phyloP scores from a whole-genome alignment of 1,284 basidiomycete genomes.

The Ustilago crameri region DNA sequence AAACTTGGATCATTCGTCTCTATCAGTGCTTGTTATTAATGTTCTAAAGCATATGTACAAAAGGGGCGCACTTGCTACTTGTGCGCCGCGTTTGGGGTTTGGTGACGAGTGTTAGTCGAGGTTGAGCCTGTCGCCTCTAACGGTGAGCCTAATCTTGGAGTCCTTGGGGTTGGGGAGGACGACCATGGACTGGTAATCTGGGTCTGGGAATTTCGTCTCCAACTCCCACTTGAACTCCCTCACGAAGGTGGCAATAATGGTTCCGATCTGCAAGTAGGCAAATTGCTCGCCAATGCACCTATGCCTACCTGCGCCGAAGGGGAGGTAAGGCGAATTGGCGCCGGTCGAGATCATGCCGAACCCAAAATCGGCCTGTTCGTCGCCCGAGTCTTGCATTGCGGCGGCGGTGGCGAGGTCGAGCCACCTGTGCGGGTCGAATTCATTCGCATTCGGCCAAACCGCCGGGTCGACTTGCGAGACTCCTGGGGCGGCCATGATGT shows the following conservation, averaged over 20 bases:
- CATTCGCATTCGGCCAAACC: constrained; percentile 75
- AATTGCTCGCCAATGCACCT: constrained; percentile 97
- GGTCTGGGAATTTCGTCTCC: constrained; percentile 75
- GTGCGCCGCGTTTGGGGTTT: too few species aligned
- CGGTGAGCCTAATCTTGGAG: constrained; percentile 16
- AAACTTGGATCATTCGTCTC: too few species aligned
- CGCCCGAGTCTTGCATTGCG: constrained; percentile 71
- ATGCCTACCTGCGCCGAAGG: constrained; percentile 91
- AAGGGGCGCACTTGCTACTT: too few species aligned
- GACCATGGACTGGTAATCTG: constrained; percentile 86
- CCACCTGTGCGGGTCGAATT: constrained; percentile 88
- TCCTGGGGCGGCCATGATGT: constrained; percentile 87
- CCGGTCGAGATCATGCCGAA: constrained; percentile 78
- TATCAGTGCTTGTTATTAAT: too few species aligned
- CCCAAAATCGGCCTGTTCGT: constrained; percentile 87
- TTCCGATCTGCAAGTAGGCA: constrained; percentile 92
- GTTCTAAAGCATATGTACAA: too few species aligned
- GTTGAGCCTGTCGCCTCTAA: constrained; percentile 9
- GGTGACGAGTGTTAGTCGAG: neutral
- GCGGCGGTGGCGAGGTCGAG: constrained; percentile 76
- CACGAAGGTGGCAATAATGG: constrained; percentile 82
- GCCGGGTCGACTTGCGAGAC: constrained; percentile 87
- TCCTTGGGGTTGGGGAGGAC: constrained; percentile 73
- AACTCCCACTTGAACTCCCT: constrained; percentile 81
- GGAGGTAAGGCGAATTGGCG: constrained; percentile 77